Percentiles rank a stretch among this genome's conserved stretches.
Evolutionary conservation across 345 rosid genomes (phyloP).

Genomic region (Eucalyptus sp.): DNA sequence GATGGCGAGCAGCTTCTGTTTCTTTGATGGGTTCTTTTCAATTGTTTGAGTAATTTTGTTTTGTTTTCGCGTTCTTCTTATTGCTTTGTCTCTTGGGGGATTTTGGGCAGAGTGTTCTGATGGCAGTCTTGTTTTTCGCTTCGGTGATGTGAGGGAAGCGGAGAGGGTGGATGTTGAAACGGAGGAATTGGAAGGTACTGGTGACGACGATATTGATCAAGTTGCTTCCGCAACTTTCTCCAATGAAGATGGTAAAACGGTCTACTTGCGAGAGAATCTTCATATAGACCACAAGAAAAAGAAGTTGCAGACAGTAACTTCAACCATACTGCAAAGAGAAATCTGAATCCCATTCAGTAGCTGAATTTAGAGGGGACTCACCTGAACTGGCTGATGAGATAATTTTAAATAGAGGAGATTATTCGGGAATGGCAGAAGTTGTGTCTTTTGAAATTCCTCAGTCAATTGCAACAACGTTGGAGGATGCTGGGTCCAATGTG

Average conservation of each 20-base stretch:
- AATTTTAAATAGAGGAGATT: not conserved
- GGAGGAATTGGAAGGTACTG: not conserved
- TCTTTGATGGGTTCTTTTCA: not conserved
- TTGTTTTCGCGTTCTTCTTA: not conserved
- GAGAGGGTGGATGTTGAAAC: slow-evolving; percentile 2
- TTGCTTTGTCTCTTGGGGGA: not conserved
- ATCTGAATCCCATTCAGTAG: not conserved
- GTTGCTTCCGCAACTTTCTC: not conserved
- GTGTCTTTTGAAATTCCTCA: not conserved
- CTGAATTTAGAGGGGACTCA: not conserved
- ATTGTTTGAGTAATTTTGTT: not conserved
- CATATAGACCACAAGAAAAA: not conserved
- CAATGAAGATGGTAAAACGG: not conserved
- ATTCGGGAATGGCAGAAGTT: not conserved
- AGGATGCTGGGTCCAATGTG: not conserved
- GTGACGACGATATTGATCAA: not conserved
- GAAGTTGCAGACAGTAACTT: not conserved
- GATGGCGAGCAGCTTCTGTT: not conserved
- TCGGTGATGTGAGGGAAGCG: slow-evolving; percentile 35
- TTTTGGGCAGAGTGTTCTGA: slow-evolving; percentile 32
- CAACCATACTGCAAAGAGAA: not conserved
- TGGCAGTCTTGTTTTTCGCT: slow-evolving; percentile 51
- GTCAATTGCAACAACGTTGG: not conserved
- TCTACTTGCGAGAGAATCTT: not conserved
- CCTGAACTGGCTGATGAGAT: not conserved